Evolutionary conservation across 1,139 yeast species (phyloP), one percentile per base, ranked within the genome.

Genomic region (Scheffersomyces lignicola): DNA sequence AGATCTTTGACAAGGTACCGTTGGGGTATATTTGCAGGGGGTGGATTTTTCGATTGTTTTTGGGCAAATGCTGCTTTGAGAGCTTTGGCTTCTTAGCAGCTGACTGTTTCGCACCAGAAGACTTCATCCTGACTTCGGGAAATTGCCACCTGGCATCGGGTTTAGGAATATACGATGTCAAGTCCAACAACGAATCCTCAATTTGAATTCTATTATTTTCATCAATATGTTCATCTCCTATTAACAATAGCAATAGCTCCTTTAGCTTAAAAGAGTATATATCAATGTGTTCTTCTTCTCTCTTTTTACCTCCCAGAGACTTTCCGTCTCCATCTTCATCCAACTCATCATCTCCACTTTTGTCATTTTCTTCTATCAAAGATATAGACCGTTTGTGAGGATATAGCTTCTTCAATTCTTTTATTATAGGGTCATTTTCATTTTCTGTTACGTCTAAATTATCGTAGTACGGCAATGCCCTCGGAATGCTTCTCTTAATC

Each of bases 1-100:
- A 47, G 10, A 70, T 54, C 37, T 56, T 58, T 3, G 73, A 67
- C 21, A 69, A 51, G 18, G 62, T 59, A 36, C 60, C 62, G 33
- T 62, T 58, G 1, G 76, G 76, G 39, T 64, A 67, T 8, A 45
- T 32, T 15, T 11, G 3, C 9, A 28, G 39, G 42, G 8, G 32
- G 11, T 10, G 24, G 24, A 15, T 18, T 23, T 8, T 26, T 11
- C 14, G 18, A 13, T n/a, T 15, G 8, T 17, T 21, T 18, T 24
- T 18, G 8, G 35, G 36, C 27, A 45, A 22, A 30, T 29, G 22
- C 28, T 43, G 37, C 18, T 32, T 36, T 21, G n/a, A n/a, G n/a
- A n/a, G n/a, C n/a, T n/a, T n/a, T n/a, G n/a, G n/a, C n/a, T n/a
- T n/a, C n/a, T n/a, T n/a, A n/a, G n/a, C n/a, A n/a, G n/a, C n/a